A percentile compares a stretch with the other conserved stretches of the same genome.
Evolutionary conservation across 148 eudicot species (phyloP).

Genomic region (Polygonum maritimum): DNA sequence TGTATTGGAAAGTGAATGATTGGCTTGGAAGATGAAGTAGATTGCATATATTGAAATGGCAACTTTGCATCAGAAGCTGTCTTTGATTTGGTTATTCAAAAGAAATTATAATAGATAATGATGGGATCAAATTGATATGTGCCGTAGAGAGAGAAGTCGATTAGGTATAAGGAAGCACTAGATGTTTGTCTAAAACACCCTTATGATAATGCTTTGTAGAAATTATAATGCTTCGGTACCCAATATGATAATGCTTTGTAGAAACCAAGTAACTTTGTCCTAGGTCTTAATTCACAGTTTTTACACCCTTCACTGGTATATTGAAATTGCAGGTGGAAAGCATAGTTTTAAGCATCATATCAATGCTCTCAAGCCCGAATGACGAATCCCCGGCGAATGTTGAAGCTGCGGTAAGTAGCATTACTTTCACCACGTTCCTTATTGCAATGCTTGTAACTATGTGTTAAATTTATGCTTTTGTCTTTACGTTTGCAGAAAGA

Average conservation of each 20-base stretch:
- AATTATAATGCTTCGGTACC: background rate
- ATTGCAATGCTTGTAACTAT: background rate
- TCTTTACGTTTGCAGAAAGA: slow-evolving; percentile 24
- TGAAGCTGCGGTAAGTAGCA: slow-evolving; percentile 55
- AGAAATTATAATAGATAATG: no score
- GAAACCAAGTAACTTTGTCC: background rate
- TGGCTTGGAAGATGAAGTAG: background rate
- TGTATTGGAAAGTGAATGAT: background rate
- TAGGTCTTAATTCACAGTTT: background rate
- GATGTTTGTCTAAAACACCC: background rate
- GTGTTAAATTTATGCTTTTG: background rate
- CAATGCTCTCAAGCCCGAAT: slow-evolving; percentile 65
- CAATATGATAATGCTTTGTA: background rate
- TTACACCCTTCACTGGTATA: background rate
- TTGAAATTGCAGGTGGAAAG: slow-evolving; percentile 42
- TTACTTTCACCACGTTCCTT: background rate
- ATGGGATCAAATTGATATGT: background rate
- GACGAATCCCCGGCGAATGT: slow-evolving; percentile 73
- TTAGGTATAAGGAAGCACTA: background rate
- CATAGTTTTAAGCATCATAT: slow-evolving; percentile 55
- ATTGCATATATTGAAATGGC: background rate
- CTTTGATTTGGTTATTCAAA: background rate
- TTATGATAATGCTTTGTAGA: background rate
- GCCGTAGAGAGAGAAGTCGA: background rate
- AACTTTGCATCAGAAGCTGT: background rate